These are phyloP conservation scores for Mycena galopus DNA, from an alignment of 768 basidiomycete species.

Conservation along the genomic window DNA sequence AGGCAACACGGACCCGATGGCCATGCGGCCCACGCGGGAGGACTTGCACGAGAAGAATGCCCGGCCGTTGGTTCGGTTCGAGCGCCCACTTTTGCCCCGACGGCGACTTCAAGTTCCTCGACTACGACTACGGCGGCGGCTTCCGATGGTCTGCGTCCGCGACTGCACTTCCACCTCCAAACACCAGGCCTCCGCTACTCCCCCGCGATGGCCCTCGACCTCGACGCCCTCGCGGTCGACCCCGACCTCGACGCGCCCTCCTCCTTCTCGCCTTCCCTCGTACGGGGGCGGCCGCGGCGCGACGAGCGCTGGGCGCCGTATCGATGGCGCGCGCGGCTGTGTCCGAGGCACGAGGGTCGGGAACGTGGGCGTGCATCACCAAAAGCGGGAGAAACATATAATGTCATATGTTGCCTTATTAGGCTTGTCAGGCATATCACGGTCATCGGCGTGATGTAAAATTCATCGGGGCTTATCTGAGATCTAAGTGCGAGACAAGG, in stretches of 20 bases:
- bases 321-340: neutral
- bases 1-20: neutral
- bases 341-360: neutral
- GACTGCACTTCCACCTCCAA: neutral
- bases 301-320: neutral
- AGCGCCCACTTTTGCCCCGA: too few relatives aligned
- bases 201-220: too few relatives aligned
- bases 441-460: too few relatives aligned
- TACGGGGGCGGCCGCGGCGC: neutral
- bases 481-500: too few relatives aligned
- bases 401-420: too few relatives aligned
- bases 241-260: neutral
- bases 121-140: too few relatives aligned
- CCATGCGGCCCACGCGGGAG: conserved; percentile 54
- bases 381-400: too few relatives aligned
- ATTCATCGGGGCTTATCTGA: too few relatives aligned
- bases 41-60: conserved; percentile 62
- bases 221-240: neutral
- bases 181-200: neutral
- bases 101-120: too few relatives aligned
- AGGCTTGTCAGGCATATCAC: too few relatives aligned
- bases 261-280: too few relatives aligned
- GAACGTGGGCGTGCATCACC: too few relatives aligned
- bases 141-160: neutral
- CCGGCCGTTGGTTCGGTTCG: conserved; percentile 48